phyloP scores from a whole-genome alignment of 2,329 filamentous ascomycete genomes.

The Colletotrichum sp. region DNA sequence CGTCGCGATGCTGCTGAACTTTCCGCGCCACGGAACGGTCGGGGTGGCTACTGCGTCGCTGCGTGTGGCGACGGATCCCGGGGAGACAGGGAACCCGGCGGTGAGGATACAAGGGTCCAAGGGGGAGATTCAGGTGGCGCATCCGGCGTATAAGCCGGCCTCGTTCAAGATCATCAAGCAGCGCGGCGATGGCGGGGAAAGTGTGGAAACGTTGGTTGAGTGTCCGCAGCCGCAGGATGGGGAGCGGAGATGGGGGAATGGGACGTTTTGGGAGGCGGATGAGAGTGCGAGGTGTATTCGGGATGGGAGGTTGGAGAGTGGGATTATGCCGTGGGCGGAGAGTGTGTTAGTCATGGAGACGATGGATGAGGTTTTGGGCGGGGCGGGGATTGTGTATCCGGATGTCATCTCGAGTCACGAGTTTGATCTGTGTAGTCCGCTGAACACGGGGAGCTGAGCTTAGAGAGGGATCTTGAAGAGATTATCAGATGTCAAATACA shows the following conservation, averaged over 20 bases:
- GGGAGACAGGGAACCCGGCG: slow-evolving; percentile 65
- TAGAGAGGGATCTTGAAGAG: too few relatives aligned
- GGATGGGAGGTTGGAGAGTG: slow-evolving; percentile 80
- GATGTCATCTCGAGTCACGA: slow-evolving; percentile 60
- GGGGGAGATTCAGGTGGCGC: slow-evolving; percentile 82
- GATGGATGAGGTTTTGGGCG: slow-evolving; percentile 60
- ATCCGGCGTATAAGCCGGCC: slow-evolving; percentile 73
- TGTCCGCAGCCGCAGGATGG: slow-evolving; percentile 58
- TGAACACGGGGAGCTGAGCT: slow-evolving; percentile 55
- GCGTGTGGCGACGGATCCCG: slow-evolving; percentile 64
- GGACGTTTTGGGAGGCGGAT: slow-evolving; percentile 90
- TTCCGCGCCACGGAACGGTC: slow-evolving; percentile 71
- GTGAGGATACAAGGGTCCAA: slow-evolving; percentile 81
- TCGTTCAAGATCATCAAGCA: slow-evolving; percentile 67
- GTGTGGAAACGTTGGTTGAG: slow-evolving; percentile 54
- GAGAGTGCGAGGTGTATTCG: slow-evolving; percentile 76
- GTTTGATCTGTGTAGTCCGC: slow-evolving; percentile 61
- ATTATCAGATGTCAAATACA: too few relatives aligned
- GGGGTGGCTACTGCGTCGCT: slow-evolving; percentile 74
- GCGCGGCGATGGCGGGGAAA: slow-evolving; percentile 27
- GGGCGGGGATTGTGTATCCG: slow-evolving; percentile 59
- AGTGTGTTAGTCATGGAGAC: slow-evolving; percentile 84
- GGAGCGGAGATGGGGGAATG: slow-evolving; percentile 65
- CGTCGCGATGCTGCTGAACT: slow-evolving; percentile 77
- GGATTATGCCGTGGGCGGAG: slow-evolving; percentile 74